phyloP scores from a whole-genome alignment of 225 moss, liverwort and hornwort genomes.

The Straminergon stramineum region DNA sequence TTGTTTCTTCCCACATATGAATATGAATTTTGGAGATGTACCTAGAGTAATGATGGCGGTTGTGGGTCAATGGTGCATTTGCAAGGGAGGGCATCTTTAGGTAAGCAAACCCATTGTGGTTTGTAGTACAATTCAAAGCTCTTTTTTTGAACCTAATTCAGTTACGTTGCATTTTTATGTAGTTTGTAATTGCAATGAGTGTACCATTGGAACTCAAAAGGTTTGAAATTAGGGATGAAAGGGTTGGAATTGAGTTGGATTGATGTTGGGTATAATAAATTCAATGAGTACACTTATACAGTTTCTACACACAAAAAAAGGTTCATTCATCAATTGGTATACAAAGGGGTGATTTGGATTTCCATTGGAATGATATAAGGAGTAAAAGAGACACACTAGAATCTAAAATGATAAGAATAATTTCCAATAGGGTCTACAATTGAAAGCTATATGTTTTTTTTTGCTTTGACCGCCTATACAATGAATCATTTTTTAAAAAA shows the following conservation, averaged over 20 bases:
- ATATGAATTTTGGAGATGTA: no score
- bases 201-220: no score
- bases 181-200: neutral
- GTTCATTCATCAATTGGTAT: neutral
- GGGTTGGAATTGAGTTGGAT: rapidly evolving
- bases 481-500: no score
- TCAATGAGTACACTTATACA: rapidly evolving
- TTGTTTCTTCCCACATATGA: no score
- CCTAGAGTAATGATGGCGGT: no score
- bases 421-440: rapidly evolving
- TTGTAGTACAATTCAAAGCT: rapidly evolving
- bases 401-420: no score
- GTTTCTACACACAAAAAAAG: rapidly evolving
- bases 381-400: rapidly evolving
- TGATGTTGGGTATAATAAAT: neutral
- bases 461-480: rapidly evolving
- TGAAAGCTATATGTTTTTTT: neutral
- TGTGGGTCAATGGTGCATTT: no score
- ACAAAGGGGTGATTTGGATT: rapidly evolving
- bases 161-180: neutral
- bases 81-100: neutral
- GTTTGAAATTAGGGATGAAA: neutral
- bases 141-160: rapidly evolving
- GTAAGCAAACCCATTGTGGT: rapidly evolving
- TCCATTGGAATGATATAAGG: rapidly evolving